These are phyloP conservation scores for Daedaleopsis nitida DNA, from an alignment of 768 basidiomycete species.

Conservation along the genomic window DNA sequence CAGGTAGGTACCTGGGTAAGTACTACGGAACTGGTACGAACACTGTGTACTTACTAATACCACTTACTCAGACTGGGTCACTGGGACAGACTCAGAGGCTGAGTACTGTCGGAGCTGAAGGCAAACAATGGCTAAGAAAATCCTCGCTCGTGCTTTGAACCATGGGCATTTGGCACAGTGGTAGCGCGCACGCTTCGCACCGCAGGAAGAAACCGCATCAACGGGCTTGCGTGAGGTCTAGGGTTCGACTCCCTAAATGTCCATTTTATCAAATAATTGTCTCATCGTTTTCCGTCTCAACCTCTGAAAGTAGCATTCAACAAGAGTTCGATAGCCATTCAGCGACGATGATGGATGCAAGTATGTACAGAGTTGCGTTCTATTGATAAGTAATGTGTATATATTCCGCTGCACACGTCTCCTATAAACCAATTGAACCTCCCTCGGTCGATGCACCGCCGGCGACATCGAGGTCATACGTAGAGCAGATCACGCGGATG, in stretches of 20 bases:
- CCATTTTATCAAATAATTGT: too few species aligned
- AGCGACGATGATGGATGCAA: constrained; percentile 7
- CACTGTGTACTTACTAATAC: too few species aligned
- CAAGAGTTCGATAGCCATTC: constrained; percentile 1
- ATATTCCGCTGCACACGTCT: background rate
- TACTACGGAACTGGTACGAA: background rate
- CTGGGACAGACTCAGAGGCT: too few species aligned
- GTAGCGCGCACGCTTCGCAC: constrained; percentile 39
- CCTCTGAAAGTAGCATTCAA: background rate
- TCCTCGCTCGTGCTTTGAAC: background rate
- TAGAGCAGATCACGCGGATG: constrained; percentile 50
- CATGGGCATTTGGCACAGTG: constrained; percentile 37
- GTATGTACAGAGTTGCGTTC: constrained; percentile 16
- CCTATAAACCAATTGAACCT: background rate
- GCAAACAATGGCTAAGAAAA: background rate
- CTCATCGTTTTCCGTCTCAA: too few species aligned
- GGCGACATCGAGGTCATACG: constrained; percentile 1
- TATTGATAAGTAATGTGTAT: background rate
- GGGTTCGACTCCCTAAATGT: constrained; percentile 37
- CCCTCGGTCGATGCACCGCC: background rate
- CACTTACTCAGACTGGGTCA: too few species aligned
- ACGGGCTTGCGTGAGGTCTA: constrained; percentile 31
- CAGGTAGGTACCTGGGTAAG: background rate
- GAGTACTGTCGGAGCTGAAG: background rate
- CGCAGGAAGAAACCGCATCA: too few species aligned